Evolutionary conservation across 441 rosid genomes (phyloP), one percentile per base, ranked within the genome.

Genomic region (Erysimum pusillum): DNA sequence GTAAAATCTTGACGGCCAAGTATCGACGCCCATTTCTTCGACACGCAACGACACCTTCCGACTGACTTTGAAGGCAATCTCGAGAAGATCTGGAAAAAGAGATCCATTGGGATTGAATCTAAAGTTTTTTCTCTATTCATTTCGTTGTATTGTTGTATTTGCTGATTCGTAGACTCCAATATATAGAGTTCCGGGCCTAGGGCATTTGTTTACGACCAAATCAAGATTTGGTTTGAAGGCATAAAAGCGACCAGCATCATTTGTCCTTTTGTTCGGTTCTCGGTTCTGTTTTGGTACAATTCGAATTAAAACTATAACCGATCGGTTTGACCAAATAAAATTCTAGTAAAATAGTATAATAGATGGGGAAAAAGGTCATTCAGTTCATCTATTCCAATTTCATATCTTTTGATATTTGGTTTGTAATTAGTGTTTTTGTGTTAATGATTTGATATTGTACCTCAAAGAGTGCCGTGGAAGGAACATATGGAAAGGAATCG

Each of bases 401-500:
- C 54, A 9, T 11, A 39, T 10, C 4, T 39, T 35, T 58, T 41
- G 2, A 13, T 39, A 39, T 20, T 12, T 22, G 18, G 48, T n/a
- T 7, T 61, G 13, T 20, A 41, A 12, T 42, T 39, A 62, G 35
- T 41, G 17, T 64, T 77, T 77, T 41, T 38, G 13, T 74, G 2
- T 34, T 11, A 28, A 60, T 38, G 28, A 53, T 58, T 53, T 38
- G n/a, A 66, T 57, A 57, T 39, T 3, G 17, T 45, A 96, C 99
- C 98, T 94, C 99, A 62, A 88, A 96, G 76, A 96, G 97, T 41
- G 98, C 97, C 36, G 98, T 94, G 65, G 99, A 87, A 70, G 99
- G 98, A 84, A 98, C 94, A 89, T 94, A 94, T 2, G 98, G 98
- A 80, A 96, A 96, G 59, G 95, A 91, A 83, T 96, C 98, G 63